Base-by-base conservation (phyloP, 768 basidiomycete genomes). In the Hygrophorus pudorinus region DNA sequence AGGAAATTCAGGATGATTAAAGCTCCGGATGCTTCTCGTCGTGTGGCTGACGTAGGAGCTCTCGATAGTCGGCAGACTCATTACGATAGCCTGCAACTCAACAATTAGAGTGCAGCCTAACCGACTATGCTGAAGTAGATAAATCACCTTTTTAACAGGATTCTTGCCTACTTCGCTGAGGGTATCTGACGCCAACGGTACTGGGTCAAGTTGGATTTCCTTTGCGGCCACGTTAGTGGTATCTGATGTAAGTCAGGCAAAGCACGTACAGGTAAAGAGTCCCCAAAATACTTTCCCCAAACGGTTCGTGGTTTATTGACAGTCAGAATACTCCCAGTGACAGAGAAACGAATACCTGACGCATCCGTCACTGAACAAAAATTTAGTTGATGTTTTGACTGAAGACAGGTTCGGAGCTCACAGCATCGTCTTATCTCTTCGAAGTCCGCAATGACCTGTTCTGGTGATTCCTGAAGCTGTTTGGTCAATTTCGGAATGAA, bases 11-110 rank as follows among this genome's bases (percentile, higher is more conserved):
- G 81, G 78, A 56, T 94, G 82, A 44, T 78, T 63, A 59, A 84
- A 92, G 18, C 89, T 86, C 56, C 72, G 68, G 31, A 92, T 81
- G 21, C 83, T 80, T 57, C 82, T 88, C 0, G 86, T 74, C 6
- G 78, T 80, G 57, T 91, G 83, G 8, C 69, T 76, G 14, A 78
- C 84, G 59, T 80, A 98, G 2, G 88, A 85, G 54, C 90, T 94
- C 64, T 99, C 96, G 49, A 97, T 94, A 3, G 90, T 91, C 1
- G 92, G 84, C 46, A 98, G 73, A 48, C 87, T 81, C 62, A 93
- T 83, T 17, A 98, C 73, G 21, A 90, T 72, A 20, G 85, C 87
- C 85, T 91, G 36, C 11, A 33, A 45, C 31, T 20, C 20, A 31
- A 7, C 36, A 43, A 47, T 41, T 52, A n/a, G 53, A 37, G 52